These are phyloP conservation scores for Trapa incisa DNA, from an alignment of 345 rosid genomes.

Conservation along the genomic window DNA sequence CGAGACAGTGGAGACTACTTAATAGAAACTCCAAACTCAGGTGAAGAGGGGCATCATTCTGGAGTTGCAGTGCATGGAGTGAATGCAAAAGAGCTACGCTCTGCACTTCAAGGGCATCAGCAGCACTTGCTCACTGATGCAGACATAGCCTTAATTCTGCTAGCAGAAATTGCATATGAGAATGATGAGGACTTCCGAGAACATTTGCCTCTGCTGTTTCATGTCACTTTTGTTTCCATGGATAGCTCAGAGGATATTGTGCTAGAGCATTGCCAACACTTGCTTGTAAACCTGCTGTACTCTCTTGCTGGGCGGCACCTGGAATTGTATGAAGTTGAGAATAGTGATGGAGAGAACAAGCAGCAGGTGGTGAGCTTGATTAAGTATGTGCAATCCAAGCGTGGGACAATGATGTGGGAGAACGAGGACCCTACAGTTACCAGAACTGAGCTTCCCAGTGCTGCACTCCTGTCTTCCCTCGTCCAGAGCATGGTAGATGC, in stretches of 20 bases:
- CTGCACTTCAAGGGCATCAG: conserved; percentile 98
- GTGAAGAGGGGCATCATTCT: conserved; percentile 76
- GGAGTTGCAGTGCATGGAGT: conserved; percentile 60
- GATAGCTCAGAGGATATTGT: conserved; percentile 99
- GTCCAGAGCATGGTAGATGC: conserved; percentile 99
- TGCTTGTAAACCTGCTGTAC: conserved; percentile 89
- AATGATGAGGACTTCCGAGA: conserved; percentile 98
- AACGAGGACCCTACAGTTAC: conserved; percentile 87
- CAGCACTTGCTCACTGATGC: conserved; percentile 95
- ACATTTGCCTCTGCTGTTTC: conserved; percentile 93
- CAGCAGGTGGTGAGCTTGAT: conserved; percentile 95
- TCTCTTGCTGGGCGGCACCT: conserved; percentile 97
- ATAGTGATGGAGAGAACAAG: conserved; percentile 88
- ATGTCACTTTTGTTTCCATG: conserved; percentile 96
- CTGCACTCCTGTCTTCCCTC: conserved; percentile 87
- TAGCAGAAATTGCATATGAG: conserved; percentile 96
- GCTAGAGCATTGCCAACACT: conserved; percentile 95
- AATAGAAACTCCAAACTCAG: conserved; percentile 93
- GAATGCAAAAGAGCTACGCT: conserved; percentile 90
- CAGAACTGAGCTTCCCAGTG: conserved; percentile 87
- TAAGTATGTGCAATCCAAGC: conserved; percentile 95
- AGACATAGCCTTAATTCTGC: conserved; percentile 93
- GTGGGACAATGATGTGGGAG: conserved; percentile 99
- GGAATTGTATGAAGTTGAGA: conserved; percentile 96
- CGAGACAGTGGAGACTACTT: conserved; percentile 96